Evolutionary conservation across 148 eudicot species (phyloP).

Genomic region (Persicaria tinctoria): DNA sequence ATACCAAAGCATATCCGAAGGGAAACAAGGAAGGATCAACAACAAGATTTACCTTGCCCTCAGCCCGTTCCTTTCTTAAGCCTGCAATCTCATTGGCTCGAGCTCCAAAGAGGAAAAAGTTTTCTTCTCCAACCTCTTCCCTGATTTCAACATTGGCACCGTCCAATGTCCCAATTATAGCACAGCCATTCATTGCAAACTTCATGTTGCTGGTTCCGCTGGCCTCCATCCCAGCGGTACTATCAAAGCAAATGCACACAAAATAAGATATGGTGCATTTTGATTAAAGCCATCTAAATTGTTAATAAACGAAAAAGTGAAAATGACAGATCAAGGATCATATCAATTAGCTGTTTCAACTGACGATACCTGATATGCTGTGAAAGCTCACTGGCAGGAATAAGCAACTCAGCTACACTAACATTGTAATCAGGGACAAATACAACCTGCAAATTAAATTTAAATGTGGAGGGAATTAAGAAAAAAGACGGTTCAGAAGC

Average conservation of each 20-base stretch:
- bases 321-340: background rate
- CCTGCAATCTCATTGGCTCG: slow-evolving; percentile 70
- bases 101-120: slow-evolving; percentile 90
- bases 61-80: slow-evolving; percentile 72
- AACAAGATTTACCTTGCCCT: slow-evolving; percentile 59
- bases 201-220: slow-evolving; percentile 99
- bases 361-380: slow-evolving; percentile 81
- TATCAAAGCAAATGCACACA: slow-evolving; percentile 14
- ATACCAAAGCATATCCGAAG: background rate
- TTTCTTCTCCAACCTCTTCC: slow-evolving; percentile 84
- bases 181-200: slow-evolving; percentile 93
- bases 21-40: background rate
- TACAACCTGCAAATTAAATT: slow-evolving; percentile 46
- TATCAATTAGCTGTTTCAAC: background rate
- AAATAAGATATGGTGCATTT: slow-evolving; percentile 1
- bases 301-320: background rate
- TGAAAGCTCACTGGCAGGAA: slow-evolving; percentile 94
- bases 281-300: background rate
- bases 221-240: slow-evolving; percentile 98
- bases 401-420: slow-evolving; percentile 87
- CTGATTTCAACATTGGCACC: slow-evolving; percentile 98
- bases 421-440: slow-evolving; percentile 98
- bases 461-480: slow-evolving; percentile 15
- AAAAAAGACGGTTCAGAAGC: slow-evolving; percentile 3
- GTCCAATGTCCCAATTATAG: slow-evolving; percentile 84